Base-by-base conservation (phyloP, 2,329 filamentous ascomycete genomes). In the Pseudogymnoascus sp. region DNA sequence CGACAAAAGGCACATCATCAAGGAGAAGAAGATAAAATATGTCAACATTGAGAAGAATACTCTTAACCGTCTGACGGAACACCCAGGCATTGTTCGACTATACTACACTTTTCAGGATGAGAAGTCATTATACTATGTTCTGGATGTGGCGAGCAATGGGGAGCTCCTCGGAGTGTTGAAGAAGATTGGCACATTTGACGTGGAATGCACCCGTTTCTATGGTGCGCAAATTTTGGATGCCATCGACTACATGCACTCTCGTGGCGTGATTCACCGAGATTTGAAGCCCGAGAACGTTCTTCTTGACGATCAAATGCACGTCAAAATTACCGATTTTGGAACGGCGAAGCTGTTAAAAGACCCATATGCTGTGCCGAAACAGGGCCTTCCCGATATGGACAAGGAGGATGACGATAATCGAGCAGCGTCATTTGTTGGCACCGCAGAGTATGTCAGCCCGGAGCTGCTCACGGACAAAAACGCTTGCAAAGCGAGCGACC, bases 41-140 rank as follows among this genome's bases (percentile, higher is more conserved):
- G 95, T 99, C 76, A 99, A 97, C 77, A 99, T 99, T 71, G 95
- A 99, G 77, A 97, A 97, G 78, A 93, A 99, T 77, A 97, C 95
- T 0, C 81, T 99, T 63, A 99, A 99, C 73, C 88, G 95, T 66
- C 80, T 99, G 64, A 97, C 93, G 3, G 93, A 99, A 67, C 95
- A 99, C 72, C 95, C 95, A 5, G 95, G 95, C 18, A 93, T 99
- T 65, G 93, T 99, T 63, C 89, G 95, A 66, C 82, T 99, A 46
- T 99, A 97, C 77, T 99, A 99, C 77, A 99, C 95, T 1, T 99
- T 99, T 72, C 95, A 99, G 75, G 95, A 99, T 75, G 93, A 97
- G 74, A 85, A 89, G 21, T 97, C 93, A 3, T 80, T 99, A 3
- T 99, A 99, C 77, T 99, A 97, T 74, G 95, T 99, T 23, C 82